Evolutionary conservation across 2,329 filamentous ascomycete genomes (phyloP).

Genomic region (Penicillium sp.): DNA sequence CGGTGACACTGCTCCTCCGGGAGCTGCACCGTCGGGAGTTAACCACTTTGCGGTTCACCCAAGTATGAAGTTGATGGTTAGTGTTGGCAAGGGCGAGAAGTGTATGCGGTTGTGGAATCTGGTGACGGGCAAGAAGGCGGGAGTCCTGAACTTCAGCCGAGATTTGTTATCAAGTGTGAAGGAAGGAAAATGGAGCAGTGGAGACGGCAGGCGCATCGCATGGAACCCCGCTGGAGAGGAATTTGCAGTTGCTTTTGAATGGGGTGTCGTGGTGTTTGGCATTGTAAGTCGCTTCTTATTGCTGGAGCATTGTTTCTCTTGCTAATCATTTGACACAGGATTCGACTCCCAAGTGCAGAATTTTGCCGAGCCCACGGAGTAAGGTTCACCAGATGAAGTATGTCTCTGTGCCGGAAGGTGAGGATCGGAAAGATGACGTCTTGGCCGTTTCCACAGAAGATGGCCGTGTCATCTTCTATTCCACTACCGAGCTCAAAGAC

Average conservation of each 20-base stretch:
- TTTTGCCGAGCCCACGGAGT: slow-evolving; percentile 65
- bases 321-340: slow-evolving; percentile 49
- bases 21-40: slow-evolving; percentile 78
- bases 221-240: slow-evolving; percentile 79
- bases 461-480: slow-evolving; percentile 80
- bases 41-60: slow-evolving; percentile 96
- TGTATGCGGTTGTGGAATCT: slow-evolving; percentile 96
- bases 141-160: slow-evolving; percentile 79
- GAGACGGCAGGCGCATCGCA: slow-evolving; percentile 76
- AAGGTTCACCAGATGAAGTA: slow-evolving; percentile 85
- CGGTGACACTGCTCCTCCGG: slow-evolving; percentile 82
- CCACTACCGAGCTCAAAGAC: slow-evolving; percentile 53
- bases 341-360: slow-evolving; percentile 72
- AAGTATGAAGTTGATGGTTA: slow-evolving; percentile 95
- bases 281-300: slow-evolving; percentile 51
- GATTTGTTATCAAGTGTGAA: slow-evolving; percentile 71
- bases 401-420: slow-evolving; percentile 50
- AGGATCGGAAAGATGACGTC: slow-evolving; percentile 49
- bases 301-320: background rate
- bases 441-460: slow-evolving; percentile 86
- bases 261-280: slow-evolving; percentile 79
- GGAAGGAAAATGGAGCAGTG: slow-evolving; percentile 71
- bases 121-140: slow-evolving; percentile 92
- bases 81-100: slow-evolving; percentile 81
- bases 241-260: slow-evolving; percentile 85